Evolutionary conservation across 495 filamentous ascomycete genomes (phyloP).

Genomic region (Penicillium paradoxum): DNA sequence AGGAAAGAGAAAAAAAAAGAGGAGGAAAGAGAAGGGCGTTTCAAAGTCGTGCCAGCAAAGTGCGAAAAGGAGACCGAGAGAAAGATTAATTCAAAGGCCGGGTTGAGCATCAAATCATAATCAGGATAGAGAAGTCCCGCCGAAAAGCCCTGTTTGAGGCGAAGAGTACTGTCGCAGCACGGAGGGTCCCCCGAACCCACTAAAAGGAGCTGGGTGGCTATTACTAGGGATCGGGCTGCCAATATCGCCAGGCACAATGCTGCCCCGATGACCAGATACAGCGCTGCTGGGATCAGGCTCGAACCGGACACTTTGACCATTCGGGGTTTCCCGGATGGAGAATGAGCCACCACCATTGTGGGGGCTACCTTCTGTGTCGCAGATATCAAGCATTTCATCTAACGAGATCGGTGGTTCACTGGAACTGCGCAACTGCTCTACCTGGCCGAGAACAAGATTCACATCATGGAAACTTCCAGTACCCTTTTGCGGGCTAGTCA

Average conservation of each 20-base stretch:
- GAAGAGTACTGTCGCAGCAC: slow-evolving; percentile 39
- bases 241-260: slow-evolving; percentile 46
- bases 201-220: slow-evolving; percentile 39
- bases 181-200: slow-evolving; percentile 34
- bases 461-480: slow-evolving; percentile 60
- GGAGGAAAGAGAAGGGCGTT: slow-evolving; percentile 7
- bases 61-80: slow-evolving; percentile 2
- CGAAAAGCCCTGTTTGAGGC: slow-evolving; percentile 37
- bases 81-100: not conserved
- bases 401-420: slow-evolving; percentile 56
- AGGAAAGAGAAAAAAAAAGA: slow-evolving; percentile 12
- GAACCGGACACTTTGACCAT: slow-evolving; percentile 56
- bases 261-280: slow-evolving; percentile 34
- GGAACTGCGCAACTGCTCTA: slow-evolving; percentile 54
- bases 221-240: slow-evolving; percentile 45
- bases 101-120: slow-evolving; percentile 1
- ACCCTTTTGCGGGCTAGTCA: slow-evolving; percentile 29
- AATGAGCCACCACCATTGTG: slow-evolving; percentile 89
- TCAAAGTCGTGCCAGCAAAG: slow-evolving; percentile 18
- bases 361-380: slow-evolving; percentile 81
- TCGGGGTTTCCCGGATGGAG: slow-evolving; percentile 51
- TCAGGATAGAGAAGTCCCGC: slow-evolving; percentile 13
- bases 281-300: slow-evolving; percentile 49
- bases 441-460: slow-evolving; percentile 57
- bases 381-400: slow-evolving; percentile 79